Evolutionary conservation across 805 yeast species (phyloP).

Genomic region (Metschnikowia anglica): DNA sequence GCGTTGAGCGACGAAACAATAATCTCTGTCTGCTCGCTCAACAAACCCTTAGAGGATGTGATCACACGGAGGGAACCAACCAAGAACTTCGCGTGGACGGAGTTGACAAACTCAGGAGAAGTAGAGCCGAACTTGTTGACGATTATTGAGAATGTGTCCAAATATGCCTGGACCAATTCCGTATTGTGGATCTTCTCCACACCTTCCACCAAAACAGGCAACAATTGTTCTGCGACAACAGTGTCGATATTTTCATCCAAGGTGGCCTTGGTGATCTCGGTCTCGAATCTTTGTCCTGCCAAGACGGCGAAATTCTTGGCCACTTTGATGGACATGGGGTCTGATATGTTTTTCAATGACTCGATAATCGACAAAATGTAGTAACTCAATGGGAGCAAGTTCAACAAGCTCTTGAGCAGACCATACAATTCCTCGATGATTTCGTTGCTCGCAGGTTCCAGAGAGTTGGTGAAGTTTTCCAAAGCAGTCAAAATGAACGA

Average conservation of each 20-base stretch:
- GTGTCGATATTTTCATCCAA: slow-evolving; percentile 46
- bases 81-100: slow-evolving; percentile 48
- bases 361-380: slow-evolving; percentile 61
- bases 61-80: slow-evolving; percentile 50
- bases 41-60: slow-evolving; percentile 52
- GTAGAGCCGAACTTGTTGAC: slow-evolving; percentile 57
- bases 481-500: slow-evolving; percentile 38
- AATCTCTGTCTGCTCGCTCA: slow-evolving; percentile 56
- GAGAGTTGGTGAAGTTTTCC: slow-evolving; percentile 31
- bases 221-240: slow-evolving; percentile 50
- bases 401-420: slow-evolving; percentile 61
- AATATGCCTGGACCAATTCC: slow-evolving; percentile 63
- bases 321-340: slow-evolving; percentile 47
- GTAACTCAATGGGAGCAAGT: slow-evolving; percentile 70
- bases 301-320: slow-evolving; percentile 63
- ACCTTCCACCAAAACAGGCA: slow-evolving; percentile 49
- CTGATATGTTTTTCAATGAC: slow-evolving; percentile 35
- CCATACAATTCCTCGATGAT: slow-evolving; percentile 48
- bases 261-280: slow-evolving; percentile 52
- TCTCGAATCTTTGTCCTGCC: slow-evolving; percentile 65
- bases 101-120: slow-evolving; percentile 25
- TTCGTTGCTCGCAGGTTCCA: slow-evolving; percentile 17
- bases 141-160: slow-evolving; percentile 64
- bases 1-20: slow-evolving; percentile 72
- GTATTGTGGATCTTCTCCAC: slow-evolving; percentile 35